Percentiles rank a stretch among this genome's conserved stretches.
phyloP scores from a whole-genome alignment of 2,329 filamentous ascomycete genomes.

The Thyridium curvatum region DNA sequence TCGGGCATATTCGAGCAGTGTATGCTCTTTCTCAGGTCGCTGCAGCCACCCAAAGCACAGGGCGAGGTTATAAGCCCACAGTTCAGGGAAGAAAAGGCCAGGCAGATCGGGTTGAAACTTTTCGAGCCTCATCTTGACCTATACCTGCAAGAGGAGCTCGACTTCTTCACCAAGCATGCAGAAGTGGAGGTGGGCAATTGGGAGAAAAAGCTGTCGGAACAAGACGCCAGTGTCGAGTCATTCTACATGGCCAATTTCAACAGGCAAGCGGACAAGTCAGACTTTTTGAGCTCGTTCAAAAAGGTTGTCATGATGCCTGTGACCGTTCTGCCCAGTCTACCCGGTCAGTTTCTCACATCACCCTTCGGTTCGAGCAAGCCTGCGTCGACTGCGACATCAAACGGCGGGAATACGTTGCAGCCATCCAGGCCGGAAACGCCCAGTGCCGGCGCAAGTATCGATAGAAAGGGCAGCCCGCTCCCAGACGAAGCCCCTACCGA shows the following conservation, averaged over 20 bases:
- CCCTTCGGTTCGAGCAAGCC: constrained; percentile 40
- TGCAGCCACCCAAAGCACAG: constrained; percentile 57
- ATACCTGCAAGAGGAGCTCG: constrained; percentile 86
- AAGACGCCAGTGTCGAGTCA: constrained; percentile 84
- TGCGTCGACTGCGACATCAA: constrained; percentile 11
- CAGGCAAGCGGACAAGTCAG: constrained; percentile 89
- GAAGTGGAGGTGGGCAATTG: constrained; percentile 74
- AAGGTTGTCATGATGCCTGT: constrained; percentile 99
- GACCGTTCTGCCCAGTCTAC: constrained; percentile 70
- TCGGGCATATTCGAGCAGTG: constrained; percentile 85
- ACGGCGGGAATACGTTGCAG: constrained; percentile 21
- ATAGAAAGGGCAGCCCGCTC: constrained; percentile 25
- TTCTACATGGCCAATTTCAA: constrained; percentile 96
- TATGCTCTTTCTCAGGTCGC: constrained; percentile 65
- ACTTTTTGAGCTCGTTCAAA: constrained; percentile 93
- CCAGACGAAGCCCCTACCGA: constrained; percentile 65
- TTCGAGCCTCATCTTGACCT: constrained; percentile 93
- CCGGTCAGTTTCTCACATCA: constrained; percentile 53
- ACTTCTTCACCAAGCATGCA: constrained; percentile 72
- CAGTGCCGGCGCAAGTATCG: constrained; percentile 26
- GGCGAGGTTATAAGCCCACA: constrained; percentile 22
- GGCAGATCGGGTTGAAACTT: constrained; percentile 60
- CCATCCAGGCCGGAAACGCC: constrained; percentile 46
- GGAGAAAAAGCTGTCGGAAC: constrained; percentile 87
- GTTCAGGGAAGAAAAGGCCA: constrained; percentile 39